phyloP scores from a whole-genome alignment of 768 basidiomycete genomes.

The Agrocybe pediades region DNA sequence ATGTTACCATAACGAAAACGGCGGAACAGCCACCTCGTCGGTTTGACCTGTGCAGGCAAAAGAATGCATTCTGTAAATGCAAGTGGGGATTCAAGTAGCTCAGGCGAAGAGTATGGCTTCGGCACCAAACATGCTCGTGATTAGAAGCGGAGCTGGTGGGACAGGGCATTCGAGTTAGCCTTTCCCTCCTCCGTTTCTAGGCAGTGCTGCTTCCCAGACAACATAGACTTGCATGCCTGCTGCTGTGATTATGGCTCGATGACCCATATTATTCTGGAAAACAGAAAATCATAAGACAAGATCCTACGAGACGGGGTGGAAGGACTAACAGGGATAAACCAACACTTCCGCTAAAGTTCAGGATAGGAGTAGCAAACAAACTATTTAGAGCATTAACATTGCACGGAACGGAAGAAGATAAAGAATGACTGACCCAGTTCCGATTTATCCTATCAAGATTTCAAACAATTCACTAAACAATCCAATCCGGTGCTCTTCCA shows the following conservation, averaged over 20 bases:
- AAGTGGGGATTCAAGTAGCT: constrained; percentile 40
- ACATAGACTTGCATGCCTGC: constrained; percentile 43
- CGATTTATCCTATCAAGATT: too few species aligned
- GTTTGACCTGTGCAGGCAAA: constrained; percentile 13
- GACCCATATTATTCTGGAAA: constrained; percentile 39
- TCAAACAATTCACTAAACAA: too few species aligned
- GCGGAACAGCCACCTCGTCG: constrained; percentile 19
- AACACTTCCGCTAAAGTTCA: too few species aligned
- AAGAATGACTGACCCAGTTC: too few species aligned
- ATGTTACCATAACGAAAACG: constrained; percentile 27
- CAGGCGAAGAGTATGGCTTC: constrained; percentile 46
- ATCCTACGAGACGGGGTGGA: not conserved
- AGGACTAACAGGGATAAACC: constrained; percentile 34
- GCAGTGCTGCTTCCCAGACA: constrained; percentile 48
- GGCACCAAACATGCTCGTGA: constrained; percentile 54
- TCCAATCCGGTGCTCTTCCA: too few species aligned
- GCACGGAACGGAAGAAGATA: too few species aligned
- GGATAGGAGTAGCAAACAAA: too few species aligned
- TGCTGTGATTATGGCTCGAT: constrained; percentile 38
- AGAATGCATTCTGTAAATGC: constrained; percentile 52
- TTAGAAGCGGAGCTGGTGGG: constrained; percentile 53
- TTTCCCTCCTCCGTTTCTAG: constrained; percentile 67
- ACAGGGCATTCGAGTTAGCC: constrained; percentile 67
- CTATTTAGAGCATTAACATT: too few species aligned
- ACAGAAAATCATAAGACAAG: not conserved